A percentile compares a stretch with the other conserved stretches of the same genome.
Evolutionary conservation across 805 yeast genomes (phyloP).

Genomic region (Starmerella floricola): DNA sequence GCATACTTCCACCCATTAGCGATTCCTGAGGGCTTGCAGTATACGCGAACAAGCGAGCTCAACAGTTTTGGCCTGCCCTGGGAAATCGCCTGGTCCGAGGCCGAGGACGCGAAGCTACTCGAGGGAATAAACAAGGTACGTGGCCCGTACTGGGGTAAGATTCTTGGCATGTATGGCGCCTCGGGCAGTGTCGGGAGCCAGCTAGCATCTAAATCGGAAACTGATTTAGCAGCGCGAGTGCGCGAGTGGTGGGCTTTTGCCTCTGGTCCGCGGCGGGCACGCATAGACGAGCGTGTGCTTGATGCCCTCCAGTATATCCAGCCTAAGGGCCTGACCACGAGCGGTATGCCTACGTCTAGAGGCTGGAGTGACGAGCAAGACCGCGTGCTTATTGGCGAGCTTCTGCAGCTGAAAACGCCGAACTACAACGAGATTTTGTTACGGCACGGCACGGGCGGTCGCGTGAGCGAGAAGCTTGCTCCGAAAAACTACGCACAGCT

Average conservation of each 20-base stretch:
- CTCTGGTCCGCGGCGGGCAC: conserved; percentile 1
- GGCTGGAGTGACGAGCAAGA: conserved; percentile 12
- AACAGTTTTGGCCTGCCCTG: conserved; percentile 5
- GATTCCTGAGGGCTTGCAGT: conserved; percentile 1
- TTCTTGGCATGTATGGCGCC: conserved; percentile 2
- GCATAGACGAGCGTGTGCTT: background rate
- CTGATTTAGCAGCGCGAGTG: conserved; percentile 5
- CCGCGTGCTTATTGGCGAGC: conserved; percentile 1
- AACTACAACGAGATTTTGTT: conserved; percentile 7
- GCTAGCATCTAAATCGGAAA: conserved; percentile 3
- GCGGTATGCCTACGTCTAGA: conserved; percentile 9
- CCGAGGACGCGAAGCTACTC: conserved; percentile 1
- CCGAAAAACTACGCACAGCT: conserved; percentile 8
- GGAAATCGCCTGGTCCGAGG: conserved; percentile 3
- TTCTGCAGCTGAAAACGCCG: conserved; percentile 2
- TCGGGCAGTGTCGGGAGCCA: conserved; percentile 2
- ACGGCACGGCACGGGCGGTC: conserved; percentile 6
- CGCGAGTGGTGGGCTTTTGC: conserved; percentile 9
- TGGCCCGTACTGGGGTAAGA: conserved; percentile 10
- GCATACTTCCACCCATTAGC: conserved; percentile 2
- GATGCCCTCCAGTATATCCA: conserved; percentile 4
- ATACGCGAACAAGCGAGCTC: background rate
- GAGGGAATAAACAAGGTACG: conserved; percentile 4
- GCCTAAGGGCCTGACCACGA: conserved; percentile 7
- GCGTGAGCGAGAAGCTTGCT: background rate